Base-by-base conservation (phyloP, 257 asterid species). In the Leonotis leonurus region DNA sequence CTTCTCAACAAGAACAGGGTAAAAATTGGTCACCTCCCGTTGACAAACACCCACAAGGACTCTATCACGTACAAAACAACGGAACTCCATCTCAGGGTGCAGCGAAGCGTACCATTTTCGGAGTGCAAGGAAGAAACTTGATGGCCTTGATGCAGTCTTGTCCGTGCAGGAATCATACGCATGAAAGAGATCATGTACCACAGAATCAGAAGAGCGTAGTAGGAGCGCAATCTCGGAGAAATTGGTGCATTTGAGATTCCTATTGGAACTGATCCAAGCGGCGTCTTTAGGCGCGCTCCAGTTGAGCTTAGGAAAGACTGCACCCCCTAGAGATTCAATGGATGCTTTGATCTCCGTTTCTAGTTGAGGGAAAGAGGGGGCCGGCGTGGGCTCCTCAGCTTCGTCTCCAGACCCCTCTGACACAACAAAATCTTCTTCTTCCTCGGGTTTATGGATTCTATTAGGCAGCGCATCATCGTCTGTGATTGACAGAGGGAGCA, bases 281-380 rank as follows among this genome's bases (percentile, higher is more conserved):
- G 96, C 27, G 55, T 92, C 98, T 64, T 92, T 89, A 8, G 98
- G 97, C 6, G 97, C 81, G 58, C 90, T 86, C 97, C 97, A 92
- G 71, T 92, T 92, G 25, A 92, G 95, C 78, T 92, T 89, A 12
- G 96, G 96, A 59, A 89, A 83, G 13, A 80, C 77, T 52, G 97
- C 87, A 11, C 97, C 96, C 0, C 95, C 98, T n/a, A 92, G 85
- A 57, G 85, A 32, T 60, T 77, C 71, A 36, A 92, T 89, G 25
- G 95, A 86, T 57, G 82, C 79, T 58, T 81, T 80, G 36, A 83
- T 70, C 46, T 70, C 58, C 49, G 49, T 26, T 70, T 89, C 98
- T 3, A 89, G 89, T 5, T 86, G 86, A 0, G 98, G 97, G 60
- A 89, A 89, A 16, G 89, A 80, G 11, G 96, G 88, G 17, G 95